Conservation (phyloP, 2,329 filamentous ascomycete genomes). For the Blumeria graminis region DNA sequence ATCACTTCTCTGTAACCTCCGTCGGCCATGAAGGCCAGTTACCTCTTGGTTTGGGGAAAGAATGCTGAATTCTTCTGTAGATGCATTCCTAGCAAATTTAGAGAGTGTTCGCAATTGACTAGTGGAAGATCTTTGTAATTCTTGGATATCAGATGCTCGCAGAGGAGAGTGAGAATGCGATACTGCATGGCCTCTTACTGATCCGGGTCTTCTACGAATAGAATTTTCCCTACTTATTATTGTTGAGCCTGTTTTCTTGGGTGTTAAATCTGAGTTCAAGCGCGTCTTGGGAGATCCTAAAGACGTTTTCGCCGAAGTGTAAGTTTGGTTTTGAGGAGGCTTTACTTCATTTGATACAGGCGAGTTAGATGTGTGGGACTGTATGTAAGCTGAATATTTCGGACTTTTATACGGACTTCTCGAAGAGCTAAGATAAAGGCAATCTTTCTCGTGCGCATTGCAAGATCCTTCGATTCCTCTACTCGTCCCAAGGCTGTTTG, state of each 20-base stretch:
- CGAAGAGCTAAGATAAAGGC: conserved; percentile 22
- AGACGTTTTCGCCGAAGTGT: conserved; percentile 39
- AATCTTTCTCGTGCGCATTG: conserved; percentile 11
- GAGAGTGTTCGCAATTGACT: conserved; percentile 74
- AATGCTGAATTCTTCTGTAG: conserved; percentile 59
- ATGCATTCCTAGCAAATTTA: conserved; percentile 50
- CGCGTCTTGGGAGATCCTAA: conserved; percentile 14
- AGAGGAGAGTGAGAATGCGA: conserved; percentile 22
- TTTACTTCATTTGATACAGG: conserved; percentile 17
- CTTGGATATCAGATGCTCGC: conserved; percentile 49
- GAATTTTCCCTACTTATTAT: conserved; percentile 33
- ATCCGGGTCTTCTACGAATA: conserved; percentile 12
- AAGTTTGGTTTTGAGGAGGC: conserved; percentile 16
- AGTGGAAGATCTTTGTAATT: conserved; percentile 69
- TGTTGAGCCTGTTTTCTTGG: conserved; percentile 32
- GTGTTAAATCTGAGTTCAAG: conserved; percentile 4
- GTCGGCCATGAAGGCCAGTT: conserved; percentile 60
- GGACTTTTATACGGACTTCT: conserved; percentile 41
- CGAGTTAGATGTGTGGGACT: conserved; percentile 39
- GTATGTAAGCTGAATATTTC: conserved; percentile 52
- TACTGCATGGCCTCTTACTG: conserved; percentile 11
- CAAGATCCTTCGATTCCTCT: conserved; percentile 36
- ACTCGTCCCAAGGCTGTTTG: conserved; percentile 54
- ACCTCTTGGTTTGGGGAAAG: conserved; percentile 63
- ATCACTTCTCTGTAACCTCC: conserved; percentile 52